These are phyloP conservation scores for Biscogniauxia mediterranea DNA, from an alignment of 2,329 filamentous ascomycete genomes.

Conservation along the genomic window DNA sequence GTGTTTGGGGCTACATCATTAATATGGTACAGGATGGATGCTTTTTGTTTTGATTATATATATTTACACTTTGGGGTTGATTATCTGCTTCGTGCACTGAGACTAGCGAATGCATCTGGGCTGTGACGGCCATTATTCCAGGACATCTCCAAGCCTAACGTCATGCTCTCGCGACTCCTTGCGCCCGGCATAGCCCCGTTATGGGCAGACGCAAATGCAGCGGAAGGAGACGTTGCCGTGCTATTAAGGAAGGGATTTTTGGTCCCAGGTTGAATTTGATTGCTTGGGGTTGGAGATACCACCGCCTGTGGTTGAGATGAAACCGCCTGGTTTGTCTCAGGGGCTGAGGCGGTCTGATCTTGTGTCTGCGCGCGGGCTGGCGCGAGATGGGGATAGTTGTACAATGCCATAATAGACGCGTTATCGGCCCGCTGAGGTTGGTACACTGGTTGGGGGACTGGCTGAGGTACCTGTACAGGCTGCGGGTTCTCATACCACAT, in stretches of 20 bases:
- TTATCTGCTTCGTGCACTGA: constrained; percentile 61
- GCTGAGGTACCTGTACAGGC: constrained; percentile 30
- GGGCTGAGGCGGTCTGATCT: constrained; percentile 25
- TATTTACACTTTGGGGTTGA: constrained; percentile 21
- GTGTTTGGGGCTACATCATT: constrained; percentile 15
- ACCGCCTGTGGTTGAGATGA: constrained; percentile 30
- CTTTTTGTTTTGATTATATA: constrained; percentile 15
- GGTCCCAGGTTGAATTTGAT: constrained; percentile 37
- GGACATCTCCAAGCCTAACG: constrained; percentile 61
- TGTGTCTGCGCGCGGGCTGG: constrained; percentile 34
- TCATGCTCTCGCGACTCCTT: constrained; percentile 71
- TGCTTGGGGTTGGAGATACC: constrained; percentile 26
- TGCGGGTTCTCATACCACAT: constrained; percentile 11
- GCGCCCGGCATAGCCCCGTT: constrained; percentile 31
- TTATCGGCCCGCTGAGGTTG: constrained; percentile 61
- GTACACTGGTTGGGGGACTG: constrained; percentile 15
- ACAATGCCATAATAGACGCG: constrained; percentile 73
- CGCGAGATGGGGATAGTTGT: constrained; percentile 58
- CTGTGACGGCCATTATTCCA: constrained; percentile 72
- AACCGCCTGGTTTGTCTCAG: constrained; percentile 25
- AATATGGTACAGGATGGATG: constrained; percentile 22
- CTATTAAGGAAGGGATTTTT: constrained; percentile 58
- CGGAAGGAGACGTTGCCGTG: constrained; percentile 18
- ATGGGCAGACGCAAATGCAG: constrained; percentile 24
- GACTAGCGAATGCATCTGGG: constrained; percentile 75